These are phyloP conservation scores for Maudiozyma saulgeensis DNA, from an alignment of 805 yeast genomes.

Conservation along the genomic window DNA sequence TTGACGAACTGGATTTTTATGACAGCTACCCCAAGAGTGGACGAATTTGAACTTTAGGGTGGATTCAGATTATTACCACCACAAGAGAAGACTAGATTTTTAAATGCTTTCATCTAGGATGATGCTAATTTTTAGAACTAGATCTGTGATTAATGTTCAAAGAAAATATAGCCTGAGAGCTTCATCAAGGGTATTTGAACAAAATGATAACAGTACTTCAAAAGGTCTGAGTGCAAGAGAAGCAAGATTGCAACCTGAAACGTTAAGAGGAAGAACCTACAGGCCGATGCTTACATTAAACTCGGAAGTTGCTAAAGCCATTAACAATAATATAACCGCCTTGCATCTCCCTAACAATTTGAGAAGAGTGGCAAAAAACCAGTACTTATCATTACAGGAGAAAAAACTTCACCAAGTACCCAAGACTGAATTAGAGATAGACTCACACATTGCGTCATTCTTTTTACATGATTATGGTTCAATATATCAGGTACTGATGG, in stretches of 20 bases:
- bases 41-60: too few species aligned
- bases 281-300: constrained; percentile 50
- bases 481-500: constrained; percentile 52
- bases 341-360: constrained; percentile 54
- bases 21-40: too few species aligned
- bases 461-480: constrained; percentile 78
- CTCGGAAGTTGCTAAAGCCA: constrained; percentile 41
- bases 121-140: too few species aligned
- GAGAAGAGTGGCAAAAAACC: constrained; percentile 50
- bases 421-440: constrained; percentile 45
- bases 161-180: too few species aligned
- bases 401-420: constrained; percentile 46
- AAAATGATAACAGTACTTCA: not conserved
- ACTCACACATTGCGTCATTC: constrained; percentile 70
- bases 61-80: too few species aligned
- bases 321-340: constrained; percentile 54
- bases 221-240: constrained; percentile 1
- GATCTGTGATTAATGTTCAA: too few species aligned
- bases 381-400: constrained; percentile 42
- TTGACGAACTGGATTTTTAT: too few species aligned
- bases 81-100: too few species aligned
- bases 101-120: too few species aligned
- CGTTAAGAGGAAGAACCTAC: constrained; percentile 45
- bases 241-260: constrained; percentile 44
- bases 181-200: not conserved